These are phyloP conservation scores for Scutellaria baicalensis DNA, from an alignment of 257 asterid genomes.

Conservation along the genomic window DNA sequence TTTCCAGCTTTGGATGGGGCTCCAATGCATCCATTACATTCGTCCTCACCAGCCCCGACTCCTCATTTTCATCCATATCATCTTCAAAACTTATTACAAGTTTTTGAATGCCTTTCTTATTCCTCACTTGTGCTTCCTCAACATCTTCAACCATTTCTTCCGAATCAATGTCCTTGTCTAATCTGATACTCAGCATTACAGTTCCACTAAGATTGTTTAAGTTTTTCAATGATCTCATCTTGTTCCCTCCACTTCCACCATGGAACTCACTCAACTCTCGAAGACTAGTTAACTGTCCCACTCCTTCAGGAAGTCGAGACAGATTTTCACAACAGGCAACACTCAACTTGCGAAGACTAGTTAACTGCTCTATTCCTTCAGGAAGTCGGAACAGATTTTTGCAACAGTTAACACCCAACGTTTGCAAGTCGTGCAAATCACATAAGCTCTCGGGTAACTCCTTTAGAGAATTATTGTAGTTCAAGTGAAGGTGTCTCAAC, in stretches of 20 bases:
- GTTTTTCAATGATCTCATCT: neutral
- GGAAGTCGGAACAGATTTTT: neutral
- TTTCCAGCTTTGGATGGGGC: neutral
- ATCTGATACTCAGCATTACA: neutral
- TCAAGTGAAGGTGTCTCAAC: too few species aligned
- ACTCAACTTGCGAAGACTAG: too few species aligned
- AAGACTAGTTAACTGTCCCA: too few species aligned
- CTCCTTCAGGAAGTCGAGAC: neutral
- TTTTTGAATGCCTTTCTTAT: neutral
- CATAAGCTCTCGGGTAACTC: neutral
- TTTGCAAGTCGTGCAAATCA: neutral
- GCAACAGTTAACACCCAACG: neutral
- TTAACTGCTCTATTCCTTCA: too few species aligned
- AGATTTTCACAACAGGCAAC: too few species aligned
- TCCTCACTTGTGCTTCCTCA: slow-evolving; percentile 8
- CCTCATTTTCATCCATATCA: too few species aligned
- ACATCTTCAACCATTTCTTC: slow-evolving; percentile 4
- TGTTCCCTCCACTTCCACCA: neutral
- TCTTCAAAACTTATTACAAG: neutral
- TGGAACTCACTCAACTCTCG: neutral
- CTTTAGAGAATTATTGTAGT: neutral
- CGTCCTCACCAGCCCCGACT: too few species aligned
- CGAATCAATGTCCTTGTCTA: neutral
- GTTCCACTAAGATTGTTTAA: neutral
- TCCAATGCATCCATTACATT: neutral